Conservation (phyloP, 352 stramenopile species). For the Hyaloperonospora brassicae region DNA sequence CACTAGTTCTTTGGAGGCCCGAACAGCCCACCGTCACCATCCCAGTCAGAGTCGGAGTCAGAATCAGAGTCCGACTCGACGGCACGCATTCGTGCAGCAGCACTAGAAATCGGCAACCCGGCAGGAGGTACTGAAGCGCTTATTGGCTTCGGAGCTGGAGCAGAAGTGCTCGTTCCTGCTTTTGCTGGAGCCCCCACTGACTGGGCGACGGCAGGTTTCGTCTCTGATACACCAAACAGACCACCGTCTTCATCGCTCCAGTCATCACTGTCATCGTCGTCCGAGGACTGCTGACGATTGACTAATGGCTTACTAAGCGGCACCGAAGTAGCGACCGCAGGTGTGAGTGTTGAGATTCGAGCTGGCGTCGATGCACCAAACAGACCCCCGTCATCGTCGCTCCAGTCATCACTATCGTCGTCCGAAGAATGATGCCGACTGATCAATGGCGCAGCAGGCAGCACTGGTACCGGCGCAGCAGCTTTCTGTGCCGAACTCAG, state of each 20-base stretch:
- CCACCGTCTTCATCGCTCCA: slow-evolving; percentile 53
- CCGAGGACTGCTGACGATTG: slow-evolving; percentile 34
- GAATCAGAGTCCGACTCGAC: slow-evolving; percentile 38
- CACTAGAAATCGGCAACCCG: slow-evolving; percentile 42
- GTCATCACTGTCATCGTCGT: slow-evolving; percentile 55
- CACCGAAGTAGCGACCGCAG: slow-evolving; percentile 15
- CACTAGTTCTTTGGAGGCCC: slow-evolving; percentile 32
- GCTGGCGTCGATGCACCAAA: slow-evolving; percentile 26
- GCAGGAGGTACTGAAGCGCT: slow-evolving; percentile 14
- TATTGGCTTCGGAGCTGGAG: slow-evolving; percentile 9
- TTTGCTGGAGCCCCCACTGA: slow-evolving; percentile 12
- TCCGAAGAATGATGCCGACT: slow-evolving; percentile 37
- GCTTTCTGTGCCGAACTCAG: slow-evolving; percentile 6
- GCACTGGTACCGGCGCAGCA: slow-evolving; percentile 15
- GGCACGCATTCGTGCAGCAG: slow-evolving; percentile 38
- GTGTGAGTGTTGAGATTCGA: slow-evolving; percentile 6
- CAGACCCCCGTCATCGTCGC: slow-evolving; percentile 41
- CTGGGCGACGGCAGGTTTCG: slow-evolving; percentile 21
- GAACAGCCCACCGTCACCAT: slow-evolving; percentile 60
- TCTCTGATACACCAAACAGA: slow-evolving; percentile 39
- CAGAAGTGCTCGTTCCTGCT: slow-evolving; percentile 8
- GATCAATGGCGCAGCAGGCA: slow-evolving; percentile 31
- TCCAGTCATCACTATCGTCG: slow-evolving; percentile 63
- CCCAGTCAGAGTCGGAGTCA: slow-evolving; percentile 48
- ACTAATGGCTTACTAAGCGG: slow-evolving; percentile 32